Evolutionary conservation across 2,329 filamentous ascomycete genomes (phyloP).

Genomic region (Colletotrichum australisinense): DNA sequence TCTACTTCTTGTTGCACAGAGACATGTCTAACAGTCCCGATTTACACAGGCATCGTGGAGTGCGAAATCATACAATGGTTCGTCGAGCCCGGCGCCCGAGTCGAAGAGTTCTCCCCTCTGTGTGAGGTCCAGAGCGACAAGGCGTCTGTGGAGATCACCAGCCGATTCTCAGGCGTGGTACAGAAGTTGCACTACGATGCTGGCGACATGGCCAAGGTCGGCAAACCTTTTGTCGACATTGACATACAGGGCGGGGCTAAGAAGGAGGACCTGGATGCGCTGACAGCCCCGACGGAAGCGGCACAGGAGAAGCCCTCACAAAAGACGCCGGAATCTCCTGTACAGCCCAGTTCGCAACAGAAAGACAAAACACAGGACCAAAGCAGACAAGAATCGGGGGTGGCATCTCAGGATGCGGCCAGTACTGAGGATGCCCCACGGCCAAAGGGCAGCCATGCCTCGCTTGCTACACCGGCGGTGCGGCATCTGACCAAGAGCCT

Average conservation of each 20-base stretch:
- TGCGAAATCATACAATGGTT: constrained; percentile 99
- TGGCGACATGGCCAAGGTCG: constrained; percentile 95
- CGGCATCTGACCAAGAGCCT: constrained; percentile 87
- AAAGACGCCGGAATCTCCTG: constrained; percentile 33
- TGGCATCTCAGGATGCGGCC: neutral
- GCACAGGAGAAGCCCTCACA: constrained; percentile 41
- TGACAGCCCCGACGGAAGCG: constrained; percentile 20
- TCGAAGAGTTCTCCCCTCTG: constrained; percentile 97
- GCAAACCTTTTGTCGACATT: constrained; percentile 94
- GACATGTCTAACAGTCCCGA: constrained; percentile 36
- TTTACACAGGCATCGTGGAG: constrained; percentile 86
- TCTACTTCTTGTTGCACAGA: neutral
- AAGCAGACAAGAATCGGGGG: constrained; percentile 23
- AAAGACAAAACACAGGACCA: constrained; percentile 9
- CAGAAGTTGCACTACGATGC: constrained; percentile 97
- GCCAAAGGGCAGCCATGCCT: constrained; percentile 72
- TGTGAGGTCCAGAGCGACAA: constrained; percentile 99
- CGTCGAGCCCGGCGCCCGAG: constrained; percentile 91
- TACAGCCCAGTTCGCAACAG: neutral
- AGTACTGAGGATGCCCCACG: constrained; percentile 39
- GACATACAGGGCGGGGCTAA: constrained; percentile 86
- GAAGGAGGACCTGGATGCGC: constrained; percentile 63
- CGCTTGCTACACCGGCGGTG: constrained; percentile 91
- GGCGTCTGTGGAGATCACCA: constrained; percentile 91
- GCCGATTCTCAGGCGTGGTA: constrained; percentile 92